Evolutionary conservation across 1,284 basidiomycete species (phyloP), one percentile per base, ranked within the genome.

Genomic region (Irpex sp.): DNA sequence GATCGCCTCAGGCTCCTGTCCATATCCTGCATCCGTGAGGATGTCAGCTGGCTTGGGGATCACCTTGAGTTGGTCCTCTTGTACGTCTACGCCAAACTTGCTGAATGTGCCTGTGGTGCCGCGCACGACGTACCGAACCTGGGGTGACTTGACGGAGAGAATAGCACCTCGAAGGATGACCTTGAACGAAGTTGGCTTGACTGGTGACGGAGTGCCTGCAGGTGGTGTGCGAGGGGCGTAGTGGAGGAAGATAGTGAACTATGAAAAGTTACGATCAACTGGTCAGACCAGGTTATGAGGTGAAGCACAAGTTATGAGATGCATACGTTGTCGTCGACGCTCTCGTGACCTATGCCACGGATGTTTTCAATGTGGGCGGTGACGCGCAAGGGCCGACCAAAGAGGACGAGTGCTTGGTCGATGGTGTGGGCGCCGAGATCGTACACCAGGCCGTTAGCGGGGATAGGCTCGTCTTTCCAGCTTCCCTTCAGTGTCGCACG

Each of bases 21-120:
- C 76, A 65, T 74, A 77, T 8, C 58, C 60, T 8, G 67, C 47
- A 40, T 74, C 70, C 58, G 79, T 75, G 58, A 82, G 74, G 61
- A 88, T 84, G 13, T 75, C 78, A 11, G 71, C 73, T n/a, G 84
- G 82, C 8, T 75, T 70, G 8, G 81, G 70, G 62, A 89, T 85
- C 3, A 73, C 79, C 71, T 83, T 86, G 52, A 89, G 79, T 64
- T 87, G 84, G 64, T 86, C 86, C 75, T 94, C 93, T 72, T 95
- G 93, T 2, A 86, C 78, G 73, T 95, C 93, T 49, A 93, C 74
- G 1, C 92, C 92, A 70, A 82, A 85, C 75, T 96, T 96, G 65
- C 82, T 77, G 74, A 84, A 95, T 2, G 85, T 84, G 37, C 91
- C 94, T 66, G 82, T 81, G 21, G 85, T 86, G 17, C 93, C 91